Evolutionary conservation across 2,329 filamentous ascomycete genomes (phyloP).

Genomic region (Monilinia fructicola): DNA sequence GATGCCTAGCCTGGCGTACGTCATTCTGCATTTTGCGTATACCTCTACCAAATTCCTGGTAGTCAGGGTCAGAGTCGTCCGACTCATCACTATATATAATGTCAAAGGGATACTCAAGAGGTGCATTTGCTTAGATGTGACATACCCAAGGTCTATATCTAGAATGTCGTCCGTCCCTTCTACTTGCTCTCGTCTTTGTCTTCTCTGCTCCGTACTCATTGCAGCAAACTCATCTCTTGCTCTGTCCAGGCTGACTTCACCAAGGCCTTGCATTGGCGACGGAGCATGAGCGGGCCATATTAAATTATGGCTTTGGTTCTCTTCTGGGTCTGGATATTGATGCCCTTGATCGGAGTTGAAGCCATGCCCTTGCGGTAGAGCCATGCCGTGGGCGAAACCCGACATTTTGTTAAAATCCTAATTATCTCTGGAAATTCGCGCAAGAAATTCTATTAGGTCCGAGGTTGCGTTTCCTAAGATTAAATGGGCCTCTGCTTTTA

Average conservation of each 20-base stretch:
- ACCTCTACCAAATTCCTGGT: slow-evolving; percentile 44
- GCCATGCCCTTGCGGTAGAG: not conserved
- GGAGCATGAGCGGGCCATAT: slow-evolving; percentile 14
- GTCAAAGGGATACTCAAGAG: not conserved
- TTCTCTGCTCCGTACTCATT: slow-evolving; percentile 20
- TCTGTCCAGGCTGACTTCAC: not conserved
- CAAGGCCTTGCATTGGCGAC: not conserved
- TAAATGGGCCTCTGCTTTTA: not conserved
- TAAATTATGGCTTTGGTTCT: slow-evolving; percentile 18
- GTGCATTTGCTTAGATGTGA: not conserved
- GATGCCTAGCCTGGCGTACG: slow-evolving; percentile 29
- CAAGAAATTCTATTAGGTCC: not conserved
- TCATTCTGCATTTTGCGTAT: slow-evolving; percentile 43
- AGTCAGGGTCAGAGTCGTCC: slow-evolving; percentile 45
- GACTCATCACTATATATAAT: slow-evolving; percentile 20
- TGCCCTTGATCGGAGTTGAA: not conserved
- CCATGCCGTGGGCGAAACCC: not conserved
- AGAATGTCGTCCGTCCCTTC: slow-evolving; percentile 21
- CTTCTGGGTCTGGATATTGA: slow-evolving; percentile 29
- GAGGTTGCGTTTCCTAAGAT: not conserved
- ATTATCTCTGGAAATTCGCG: too few relatives aligned
- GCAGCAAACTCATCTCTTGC: slow-evolving; percentile 24
- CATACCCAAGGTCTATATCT: slow-evolving; percentile 17
- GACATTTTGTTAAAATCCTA: not conserved
- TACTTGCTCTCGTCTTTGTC: slow-evolving; percentile 18